phyloP scores from a whole-genome alignment of 2,329 filamentous ascomycete species.

The Aquanectria penicillioides region DNA sequence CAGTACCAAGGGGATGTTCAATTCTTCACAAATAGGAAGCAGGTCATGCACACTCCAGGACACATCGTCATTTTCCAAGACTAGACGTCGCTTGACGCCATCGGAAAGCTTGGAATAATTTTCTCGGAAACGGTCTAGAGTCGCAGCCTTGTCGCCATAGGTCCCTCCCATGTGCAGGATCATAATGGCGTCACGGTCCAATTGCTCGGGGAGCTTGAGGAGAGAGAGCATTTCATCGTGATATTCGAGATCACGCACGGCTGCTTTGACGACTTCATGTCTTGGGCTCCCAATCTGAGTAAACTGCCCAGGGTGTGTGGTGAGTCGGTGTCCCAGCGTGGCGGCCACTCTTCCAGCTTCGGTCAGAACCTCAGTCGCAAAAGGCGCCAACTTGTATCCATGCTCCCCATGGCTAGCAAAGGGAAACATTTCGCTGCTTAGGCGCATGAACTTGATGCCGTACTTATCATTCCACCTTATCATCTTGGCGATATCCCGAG shows the following conservation, averaged over 20 bases:
- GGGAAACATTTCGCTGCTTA: slow-evolving; percentile 97
- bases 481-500: slow-evolving; percentile 85
- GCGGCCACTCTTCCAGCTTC: slow-evolving; percentile 81
- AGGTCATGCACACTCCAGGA: slow-evolving; percentile 93
- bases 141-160: slow-evolving; percentile 86
- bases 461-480: slow-evolving; percentile 92
- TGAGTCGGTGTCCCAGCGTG: slow-evolving; percentile 84
- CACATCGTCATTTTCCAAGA: slow-evolving; percentile 95
- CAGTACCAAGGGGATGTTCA: slow-evolving; percentile 92
- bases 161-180: slow-evolving; percentile 93
- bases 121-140: slow-evolving; percentile 78
- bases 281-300: slow-evolving; percentile 90
- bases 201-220: slow-evolving; percentile 79
- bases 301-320: slow-evolving; percentile 91
- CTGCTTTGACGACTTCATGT: slow-evolving; percentile 77
- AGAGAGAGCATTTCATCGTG: slow-evolving; percentile 86
- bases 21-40: slow-evolving; percentile 87
- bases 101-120: slow-evolving; percentile 76
- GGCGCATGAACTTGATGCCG: slow-evolving; percentile 88
- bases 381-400: slow-evolving; percentile 85
- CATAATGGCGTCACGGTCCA: slow-evolving; percentile 89
- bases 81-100: slow-evolving; percentile 80
- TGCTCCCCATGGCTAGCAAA: slow-evolving; percentile 91
- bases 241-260: slow-evolving; percentile 85
- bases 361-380: slow-evolving; percentile 80